Base-by-base conservation (phyloP, 495 filamentous ascomycete species). In the Aspergillus incahuasiensis region DNA sequence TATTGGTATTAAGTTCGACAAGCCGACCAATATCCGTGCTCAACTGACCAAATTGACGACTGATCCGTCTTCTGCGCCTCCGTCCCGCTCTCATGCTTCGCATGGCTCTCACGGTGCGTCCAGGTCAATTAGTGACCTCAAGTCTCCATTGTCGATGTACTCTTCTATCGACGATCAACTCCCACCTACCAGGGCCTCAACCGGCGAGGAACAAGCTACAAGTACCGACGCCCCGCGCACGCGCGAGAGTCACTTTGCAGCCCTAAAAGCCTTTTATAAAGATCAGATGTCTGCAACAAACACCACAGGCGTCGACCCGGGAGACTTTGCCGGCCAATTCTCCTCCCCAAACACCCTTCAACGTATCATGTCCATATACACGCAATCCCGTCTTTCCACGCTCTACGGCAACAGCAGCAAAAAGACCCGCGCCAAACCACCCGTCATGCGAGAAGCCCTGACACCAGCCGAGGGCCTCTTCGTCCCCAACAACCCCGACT, bases 331-430 rank as follows among this genome's bases (percentile, higher is more conserved):
- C 28, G 81, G 82, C 51, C 78, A 80, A 47, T 86, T 86, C 55
- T 91, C 90, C 48, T 95, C 91, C 1, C 92, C 92, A 0, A 86
- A 79, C 8, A 84, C 90, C 18, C 74, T 96, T 40, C 86, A 90
- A 42, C 83, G 92, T 18, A 88, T 98, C 58, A 95, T 98, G 89
- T 90, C 82, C 34, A 74, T 98, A 28, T 97, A 96, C 70, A 88
- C 90, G 2, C 72, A 71, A 4, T 70, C 74, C 7, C 63, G 72
- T 7, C 62, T 75, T 7, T 59, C 62, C 38, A 43, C 77, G 72
- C 63, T 75, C 22, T 76, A 75, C 53, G 79, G 70, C 50, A 72
- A 75, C 34, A 67, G 70, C 25, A 79, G 79, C 60, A 88, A 88
- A 59, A 90, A 87, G 59, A 69, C 83, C 39, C 88, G 87, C 59